Percentiles rank a stretch among this genome's conserved stretches.
Evolutionary conservation across 208 protist genomes (phyloP).

Genomic region (Borovskyia barvae): DNA sequence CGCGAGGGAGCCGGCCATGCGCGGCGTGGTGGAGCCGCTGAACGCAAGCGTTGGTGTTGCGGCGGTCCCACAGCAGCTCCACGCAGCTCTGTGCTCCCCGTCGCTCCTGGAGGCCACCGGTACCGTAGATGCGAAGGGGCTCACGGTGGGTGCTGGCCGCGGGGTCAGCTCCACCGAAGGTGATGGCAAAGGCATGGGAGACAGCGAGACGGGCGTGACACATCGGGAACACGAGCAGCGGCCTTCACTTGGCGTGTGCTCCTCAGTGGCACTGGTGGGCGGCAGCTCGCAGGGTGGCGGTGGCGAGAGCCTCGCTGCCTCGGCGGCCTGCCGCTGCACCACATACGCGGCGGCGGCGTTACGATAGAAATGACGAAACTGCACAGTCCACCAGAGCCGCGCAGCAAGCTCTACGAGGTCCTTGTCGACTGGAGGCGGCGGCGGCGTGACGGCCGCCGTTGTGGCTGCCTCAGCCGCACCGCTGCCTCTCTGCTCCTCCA

Average conservation of each 20-base stretch:
- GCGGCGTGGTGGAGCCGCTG: conserved; percentile 24
- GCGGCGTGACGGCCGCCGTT: not conserved
- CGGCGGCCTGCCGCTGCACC: conserved; percentile 27
- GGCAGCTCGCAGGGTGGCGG: conserved; percentile 4
- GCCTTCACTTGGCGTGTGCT: too few relatives aligned
- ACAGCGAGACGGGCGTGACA: conserved; percentile 13
- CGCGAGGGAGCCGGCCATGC: conserved; percentile 20
- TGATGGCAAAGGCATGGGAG: too few relatives aligned
- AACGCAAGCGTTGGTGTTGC: too few relatives aligned
- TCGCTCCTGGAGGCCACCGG: too few relatives aligned
- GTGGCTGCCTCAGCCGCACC: not conserved
- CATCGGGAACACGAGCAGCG: too few relatives aligned
- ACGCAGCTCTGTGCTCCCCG: too few relatives aligned
- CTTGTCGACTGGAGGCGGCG: conserved; percentile 13
- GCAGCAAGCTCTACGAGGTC: conserved; percentile 21
- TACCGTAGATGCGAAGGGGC: too few relatives aligned
- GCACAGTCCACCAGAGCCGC: conserved; percentile 33
- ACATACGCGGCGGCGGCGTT: conserved; percentile 18
- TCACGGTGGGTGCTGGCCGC: too few relatives aligned
- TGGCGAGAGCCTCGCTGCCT: conserved; percentile 10
- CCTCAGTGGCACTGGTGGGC: too few relatives aligned
- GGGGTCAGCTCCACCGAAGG: too few relatives aligned
- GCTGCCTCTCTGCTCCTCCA: too few relatives aligned
- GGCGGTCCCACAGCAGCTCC: too few relatives aligned
- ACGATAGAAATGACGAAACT: conserved; percentile 26